These are phyloP conservation scores for Micractinium conductrix DNA, from an alignment of 139 green algal species.

Conservation along the genomic window DNA sequence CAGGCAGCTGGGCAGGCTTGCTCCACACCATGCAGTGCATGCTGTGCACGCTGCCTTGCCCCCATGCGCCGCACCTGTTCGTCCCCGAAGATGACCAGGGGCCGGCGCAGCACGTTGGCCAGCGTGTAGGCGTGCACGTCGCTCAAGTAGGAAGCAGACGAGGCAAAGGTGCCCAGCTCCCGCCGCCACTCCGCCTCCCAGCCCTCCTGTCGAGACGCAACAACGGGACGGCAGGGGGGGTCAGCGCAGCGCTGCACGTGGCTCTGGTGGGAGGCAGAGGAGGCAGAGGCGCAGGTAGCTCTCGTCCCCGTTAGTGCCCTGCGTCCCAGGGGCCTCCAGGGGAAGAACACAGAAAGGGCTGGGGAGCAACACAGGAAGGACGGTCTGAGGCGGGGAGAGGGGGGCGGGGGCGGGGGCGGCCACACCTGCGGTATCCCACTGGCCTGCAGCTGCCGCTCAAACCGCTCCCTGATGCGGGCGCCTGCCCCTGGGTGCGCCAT, in stretches of 20 bases:
- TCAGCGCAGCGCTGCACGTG: slow-evolving; percentile 12
- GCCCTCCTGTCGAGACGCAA: background rate
- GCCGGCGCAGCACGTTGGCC: slow-evolving; percentile 37
- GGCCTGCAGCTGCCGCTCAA: slow-evolving; percentile 31
- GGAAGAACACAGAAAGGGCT: too few species aligned
- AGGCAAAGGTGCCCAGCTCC: background rate
- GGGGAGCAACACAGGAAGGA: too few species aligned
- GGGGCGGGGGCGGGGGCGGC: too few species aligned
- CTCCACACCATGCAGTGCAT: too few species aligned
- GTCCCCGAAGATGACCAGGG: slow-evolving; percentile 24
- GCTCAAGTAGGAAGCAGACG: slow-evolving; percentile 4
- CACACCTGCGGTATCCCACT: slow-evolving; percentile 4
- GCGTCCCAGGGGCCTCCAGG: too few species aligned
- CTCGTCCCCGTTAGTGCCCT: too few species aligned
- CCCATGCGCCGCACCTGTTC: background rate
- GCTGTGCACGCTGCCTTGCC: too few species aligned
- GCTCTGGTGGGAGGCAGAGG: background rate
- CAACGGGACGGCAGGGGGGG: too few species aligned
- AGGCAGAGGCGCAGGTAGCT: background rate
- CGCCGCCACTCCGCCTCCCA: slow-evolving; percentile 32
- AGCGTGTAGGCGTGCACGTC: slow-evolving; percentile 27
- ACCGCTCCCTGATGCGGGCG: background rate
- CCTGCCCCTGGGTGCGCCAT: slow-evolving; percentile 31
- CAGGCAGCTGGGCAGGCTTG: too few species aligned
- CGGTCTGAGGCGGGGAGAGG: too few species aligned